Evolutionary conservation across 1,139 yeast genomes (phyloP), one percentile per base, ranked within the genome.

Genomic region (Kluyveromyces sp.): DNA sequence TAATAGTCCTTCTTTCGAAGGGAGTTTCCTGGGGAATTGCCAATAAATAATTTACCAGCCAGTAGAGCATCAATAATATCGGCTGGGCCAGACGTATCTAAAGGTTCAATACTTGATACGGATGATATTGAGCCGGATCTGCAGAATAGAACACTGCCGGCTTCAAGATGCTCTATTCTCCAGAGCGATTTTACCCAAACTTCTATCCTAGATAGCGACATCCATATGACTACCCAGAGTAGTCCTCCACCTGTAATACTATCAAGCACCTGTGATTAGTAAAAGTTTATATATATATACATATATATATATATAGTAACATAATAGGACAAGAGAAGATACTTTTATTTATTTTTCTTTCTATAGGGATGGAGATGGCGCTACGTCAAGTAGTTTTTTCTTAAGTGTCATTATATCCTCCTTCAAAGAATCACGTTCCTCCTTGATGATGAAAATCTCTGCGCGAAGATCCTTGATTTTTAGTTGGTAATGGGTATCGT

Each of bases 381-480:
- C 43, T 25, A 26, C 10, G 8, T 44, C 50, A 21, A 64, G 73
- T 50, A 79, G 66, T 57, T 77, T 77, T 63, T 81, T 82, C 63
- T 81, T 82, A 60, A 82, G 68, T 1, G 70, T 57, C 31, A 79
- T 65, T n/a, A 81, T 77, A 50, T 74, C 79, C 33, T 81, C 82
- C 58, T 84, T 83, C 63, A 86, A 70, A 57, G 81, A 85, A 60
- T 88, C 94, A 55, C 95, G 77, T 66, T 88, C 96, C 65, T 87
- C 92, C 56, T 81, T 82, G 57, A 83, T 73, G 51, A 88, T 83
- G 56, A 77, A 84, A 57, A 88, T 71, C 61, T 87, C 95, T 2
- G 96, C 95, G 57, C 87, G 86, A 58, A 88, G 70, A 58, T 88
- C 96, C 58, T 85, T 81, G 40, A 88, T 74, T 64, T 83, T 86